A percentile compares a stretch with the other conserved stretches of the same genome.
Evolutionary conservation across 495 filamentous ascomycete species (phyloP).

Genomic region (Podospora comata): DNA sequence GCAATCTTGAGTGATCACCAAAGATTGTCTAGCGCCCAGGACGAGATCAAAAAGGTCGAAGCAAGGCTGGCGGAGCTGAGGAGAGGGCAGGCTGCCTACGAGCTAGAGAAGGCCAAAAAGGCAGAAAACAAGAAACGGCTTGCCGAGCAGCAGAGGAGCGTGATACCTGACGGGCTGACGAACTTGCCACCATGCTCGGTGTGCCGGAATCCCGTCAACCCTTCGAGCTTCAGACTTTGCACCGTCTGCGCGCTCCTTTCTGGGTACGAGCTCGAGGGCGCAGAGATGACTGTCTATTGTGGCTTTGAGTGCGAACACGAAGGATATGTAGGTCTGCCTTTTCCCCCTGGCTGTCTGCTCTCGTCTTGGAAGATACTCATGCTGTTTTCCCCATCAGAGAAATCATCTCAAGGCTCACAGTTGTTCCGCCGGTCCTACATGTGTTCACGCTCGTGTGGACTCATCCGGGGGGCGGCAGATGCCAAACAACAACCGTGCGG

Average conservation of each 20-base stretch:
- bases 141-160: conserved; percentile 21
- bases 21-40: conserved; percentile 28
- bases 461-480: conserved; percentile 9
- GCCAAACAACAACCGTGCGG: conserved; percentile 1
- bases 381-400: conserved; percentile 8
- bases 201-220: conserved; percentile 32
- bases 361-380: too few species aligned
- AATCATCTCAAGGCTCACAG: conserved; percentile 25
- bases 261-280: conserved; percentile 24
- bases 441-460: conserved; percentile 19
- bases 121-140: conserved; percentile 31
- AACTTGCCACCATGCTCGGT: conserved; percentile 38
- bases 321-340: conserved; percentile 39
- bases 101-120: conserved; percentile 38
- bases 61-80: conserved; percentile 42
- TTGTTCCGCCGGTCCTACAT: conserved; percentile 26
- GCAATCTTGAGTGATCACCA: conserved; percentile 39
- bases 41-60: conserved; percentile 36
- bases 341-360: background rate
- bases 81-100: conserved; percentile 43
- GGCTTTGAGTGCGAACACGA: conserved; percentile 40
- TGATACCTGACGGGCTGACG: conserved; percentile 31
- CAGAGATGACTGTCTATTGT: conserved; percentile 41
- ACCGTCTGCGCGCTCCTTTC: conserved; percentile 40
- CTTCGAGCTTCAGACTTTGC: conserved; percentile 37